Evolutionary conservation across 495 filamentous ascomycete species (phyloP), one percentile per base, ranked within the genome.

Genomic region (Xylaria telfairii): DNA sequence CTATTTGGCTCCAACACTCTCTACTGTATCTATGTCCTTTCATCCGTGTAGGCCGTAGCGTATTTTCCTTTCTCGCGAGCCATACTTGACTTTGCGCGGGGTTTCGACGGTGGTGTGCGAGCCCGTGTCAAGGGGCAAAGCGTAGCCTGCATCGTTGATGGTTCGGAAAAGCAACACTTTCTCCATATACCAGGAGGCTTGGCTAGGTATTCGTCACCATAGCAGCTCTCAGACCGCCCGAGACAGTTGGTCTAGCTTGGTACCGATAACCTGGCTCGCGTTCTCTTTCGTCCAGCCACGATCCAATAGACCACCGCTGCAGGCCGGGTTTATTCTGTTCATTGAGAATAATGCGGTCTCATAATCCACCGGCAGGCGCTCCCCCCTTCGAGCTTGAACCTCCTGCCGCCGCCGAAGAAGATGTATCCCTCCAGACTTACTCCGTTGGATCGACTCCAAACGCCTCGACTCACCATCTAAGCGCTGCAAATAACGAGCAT

Each of bases 321-420:
- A 30, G 34, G 44, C 42, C 2, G 26, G 21, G 21, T 28, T 39
- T 13, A 9, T 47, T 26, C 39, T 42, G n/a, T 54, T 46, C 13
- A 47, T 30, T 69, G 37, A 30, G 32, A 32, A 69, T 30, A 57
- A 78, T 75, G 75, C 76, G 76, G 65, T 67, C 71, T 70, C 71
- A 59, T 57, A 78, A 73, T 73, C 72, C 64, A 42, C 72, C 74
- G 72, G 71, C 61, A 37, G 34, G 65, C 68, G 65, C 71, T 65
- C 72, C 64, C 70, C 72, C 70, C 54, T 67, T 67, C 28, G 64
- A 72, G 74, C 76, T 73, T 73, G 75, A 71, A 46, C 64, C 60
- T 74, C 72, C 79, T 72, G 69, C 68, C 72, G 69, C 68, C 72
- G 67, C 70, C 73, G 62, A 75, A 74, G 71, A 73, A 74, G 49